Conservation (phyloP, 2,329 filamentous ascomycete genomes). For the Penicillium sp. region DNA sequence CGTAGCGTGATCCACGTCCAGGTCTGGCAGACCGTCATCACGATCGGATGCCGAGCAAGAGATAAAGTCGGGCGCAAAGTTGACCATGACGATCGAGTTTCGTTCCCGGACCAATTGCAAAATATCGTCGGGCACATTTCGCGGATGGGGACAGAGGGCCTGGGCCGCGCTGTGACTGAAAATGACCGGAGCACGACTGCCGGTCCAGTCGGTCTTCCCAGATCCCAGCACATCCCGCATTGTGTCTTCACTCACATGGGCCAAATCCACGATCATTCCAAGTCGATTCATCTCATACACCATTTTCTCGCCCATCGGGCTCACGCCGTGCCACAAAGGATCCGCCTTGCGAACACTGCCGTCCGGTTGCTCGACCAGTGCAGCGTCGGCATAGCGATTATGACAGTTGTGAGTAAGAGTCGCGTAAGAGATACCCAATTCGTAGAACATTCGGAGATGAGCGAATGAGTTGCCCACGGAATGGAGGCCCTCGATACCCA, state of each 20-base stretch:
- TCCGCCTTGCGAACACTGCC: slow-evolving; percentile 39
- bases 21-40: slow-evolving; percentile 64
- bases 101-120: slow-evolving; percentile 71
- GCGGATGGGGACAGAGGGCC: slow-evolving; percentile 77
- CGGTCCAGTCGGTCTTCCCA: slow-evolving; percentile 59
- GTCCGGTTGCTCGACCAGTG: slow-evolving; percentile 50
- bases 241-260: slow-evolving; percentile 75
- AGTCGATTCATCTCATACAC: slow-evolving; percentile 90
- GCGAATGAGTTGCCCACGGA: slow-evolving; percentile 79
- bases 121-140: slow-evolving; percentile 85
- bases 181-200: slow-evolving; percentile 77
- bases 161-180: slow-evolving; percentile 86
- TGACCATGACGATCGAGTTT: slow-evolving; percentile 83
- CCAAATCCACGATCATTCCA: slow-evolving; percentile 89
- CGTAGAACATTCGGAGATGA: slow-evolving; percentile 69
- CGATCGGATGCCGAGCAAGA: slow-evolving; percentile 64
- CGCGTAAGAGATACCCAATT: slow-evolving; percentile 78
- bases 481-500: slow-evolving; percentile 84
- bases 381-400: slow-evolving; percentile 84
- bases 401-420: slow-evolving; percentile 94
- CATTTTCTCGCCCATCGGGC: slow-evolving; percentile 63
- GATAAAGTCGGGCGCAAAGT: slow-evolving; percentile 80
- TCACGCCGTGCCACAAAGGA: slow-evolving; percentile 62
- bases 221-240: slow-evolving; percentile 78
- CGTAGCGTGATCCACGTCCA: slow-evolving; percentile 67